These are phyloP conservation scores for Thalassiosira profunda DNA, from an alignment of 108 stramenopile genomes.

Conservation along the genomic window DNA sequence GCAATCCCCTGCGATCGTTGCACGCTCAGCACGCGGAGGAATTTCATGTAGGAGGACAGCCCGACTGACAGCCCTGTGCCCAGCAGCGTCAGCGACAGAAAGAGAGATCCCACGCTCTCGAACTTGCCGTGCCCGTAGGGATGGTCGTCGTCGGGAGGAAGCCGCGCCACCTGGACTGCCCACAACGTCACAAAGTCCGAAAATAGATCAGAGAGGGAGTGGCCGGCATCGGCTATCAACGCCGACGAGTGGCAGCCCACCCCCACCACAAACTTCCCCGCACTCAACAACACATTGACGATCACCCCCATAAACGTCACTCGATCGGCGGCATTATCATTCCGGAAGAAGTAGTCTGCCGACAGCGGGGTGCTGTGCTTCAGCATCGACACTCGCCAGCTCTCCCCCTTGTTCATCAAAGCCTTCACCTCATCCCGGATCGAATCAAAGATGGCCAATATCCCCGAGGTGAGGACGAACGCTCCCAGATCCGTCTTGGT, in stretches of 20 bases:
- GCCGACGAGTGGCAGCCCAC: conserved; percentile 84
- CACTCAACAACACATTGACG: conserved; percentile 79
- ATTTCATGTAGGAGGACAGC: conserved; percentile 65
- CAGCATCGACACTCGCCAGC: conserved; percentile 50
- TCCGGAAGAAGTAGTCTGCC: conserved; percentile 54
- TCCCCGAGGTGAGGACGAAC: conserved; percentile 34
- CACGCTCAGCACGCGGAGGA: conserved; percentile 52
- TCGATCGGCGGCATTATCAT: conserved; percentile 79
- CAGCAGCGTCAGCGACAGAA: conserved; percentile 91
- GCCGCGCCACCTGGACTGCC: conserved; percentile 84
- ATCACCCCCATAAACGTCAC: conserved; percentile 88
- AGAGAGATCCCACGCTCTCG: conserved; percentile 92
- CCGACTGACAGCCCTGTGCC: conserved; percentile 91
- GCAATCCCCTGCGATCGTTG: conserved; percentile 33
- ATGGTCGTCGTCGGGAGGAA: conserved; percentile 94
- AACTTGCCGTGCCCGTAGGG: conserved; percentile 99
- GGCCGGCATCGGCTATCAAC: conserved; percentile 96
- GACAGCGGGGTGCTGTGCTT: conserved; percentile 49
- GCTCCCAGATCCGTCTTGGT: conserved; percentile 39
- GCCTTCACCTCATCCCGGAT: conserved; percentile 46
- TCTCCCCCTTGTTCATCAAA: conserved; percentile 36
- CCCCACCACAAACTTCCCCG: conserved; percentile 86
- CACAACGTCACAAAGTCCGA: conserved; percentile 95
- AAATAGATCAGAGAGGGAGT: conserved; percentile 92
- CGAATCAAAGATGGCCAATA: conserved; percentile 35